These are phyloP conservation scores for Trypanosoma cruzi DNA, from an alignment of 208 protist species.

Conservation along the genomic window DNA sequence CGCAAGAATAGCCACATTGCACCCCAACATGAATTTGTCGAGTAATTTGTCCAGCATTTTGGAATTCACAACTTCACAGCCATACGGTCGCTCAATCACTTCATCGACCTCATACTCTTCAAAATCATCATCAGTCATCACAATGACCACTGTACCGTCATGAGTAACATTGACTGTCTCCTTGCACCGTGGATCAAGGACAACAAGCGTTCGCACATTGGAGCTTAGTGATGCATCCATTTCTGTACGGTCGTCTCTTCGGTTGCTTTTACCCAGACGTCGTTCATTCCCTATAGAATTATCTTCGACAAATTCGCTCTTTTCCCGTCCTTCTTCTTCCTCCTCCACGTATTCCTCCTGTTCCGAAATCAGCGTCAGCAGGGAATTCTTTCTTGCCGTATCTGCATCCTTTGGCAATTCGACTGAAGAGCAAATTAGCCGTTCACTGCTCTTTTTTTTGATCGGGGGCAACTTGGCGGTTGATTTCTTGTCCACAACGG, in stretches of 20 bases:
- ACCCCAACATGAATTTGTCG: slow-evolving; percentile 58
- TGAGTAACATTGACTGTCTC: slow-evolving; percentile 69
- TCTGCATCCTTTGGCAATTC: background rate
- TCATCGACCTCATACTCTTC: slow-evolving; percentile 86
- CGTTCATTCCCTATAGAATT: background rate
- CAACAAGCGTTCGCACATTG: slow-evolving; percentile 70
- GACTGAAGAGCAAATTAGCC: background rate
- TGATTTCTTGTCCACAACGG: background rate
- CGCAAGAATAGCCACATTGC: slow-evolving; percentile 69
- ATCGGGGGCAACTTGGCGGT: background rate
- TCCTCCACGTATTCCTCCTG: slow-evolving; percentile 15
- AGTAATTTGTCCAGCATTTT: slow-evolving; percentile 56
- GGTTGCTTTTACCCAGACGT: background rate
- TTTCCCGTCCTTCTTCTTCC: background rate
- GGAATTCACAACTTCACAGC: slow-evolving; percentile 37
- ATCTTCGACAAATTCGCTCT: background rate
- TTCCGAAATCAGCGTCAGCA: background rate
- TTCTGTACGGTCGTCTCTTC: background rate
- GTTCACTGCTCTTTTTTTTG: background rate
- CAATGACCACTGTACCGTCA: slow-evolving; percentile 64
- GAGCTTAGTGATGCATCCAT: background rate
- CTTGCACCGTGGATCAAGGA: slow-evolving; percentile 61
- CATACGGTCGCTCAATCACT: slow-evolving; percentile 50
- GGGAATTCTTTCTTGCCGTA: background rate
- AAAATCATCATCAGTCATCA: slow-evolving; percentile 68